Percentiles rank a stretch among this genome's conserved stretches.
Evolutionary conservation across 495 filamentous ascomycete genomes (phyloP).

Genomic region (Tuber umbilicatum): DNA sequence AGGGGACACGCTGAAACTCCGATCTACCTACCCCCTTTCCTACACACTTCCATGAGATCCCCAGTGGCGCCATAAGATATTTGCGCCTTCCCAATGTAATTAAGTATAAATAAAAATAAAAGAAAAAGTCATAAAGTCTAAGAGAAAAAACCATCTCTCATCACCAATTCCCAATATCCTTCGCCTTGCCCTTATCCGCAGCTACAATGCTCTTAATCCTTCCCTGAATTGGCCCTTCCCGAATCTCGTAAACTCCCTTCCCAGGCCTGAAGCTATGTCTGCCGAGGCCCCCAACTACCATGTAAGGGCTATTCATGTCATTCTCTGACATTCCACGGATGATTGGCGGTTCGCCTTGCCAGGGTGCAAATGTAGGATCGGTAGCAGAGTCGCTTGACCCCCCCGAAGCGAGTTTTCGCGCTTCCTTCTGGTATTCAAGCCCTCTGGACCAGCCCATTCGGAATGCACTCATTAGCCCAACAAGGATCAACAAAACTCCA

Average conservation of each 20-base stretch:
- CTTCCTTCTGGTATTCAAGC: conserved; percentile 15
- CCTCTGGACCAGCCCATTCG: conserved; percentile 31
- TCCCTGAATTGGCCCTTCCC: neutral
- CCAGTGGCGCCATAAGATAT: neutral
- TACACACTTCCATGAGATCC: conserved; percentile 8
- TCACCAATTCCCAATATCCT: conserved; percentile 22
- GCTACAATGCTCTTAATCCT: neutral
- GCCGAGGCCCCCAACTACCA: conserved; percentile 5
- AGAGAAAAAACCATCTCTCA: neutral
- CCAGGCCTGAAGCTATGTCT: conserved; percentile 30
- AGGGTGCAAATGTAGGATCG: conserved; percentile 2
- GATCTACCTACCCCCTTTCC: conserved; percentile 16
- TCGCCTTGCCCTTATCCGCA: conserved; percentile 1
- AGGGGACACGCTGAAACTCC: neutral
- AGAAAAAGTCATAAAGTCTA: neutral
- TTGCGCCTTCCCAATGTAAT: neutral
- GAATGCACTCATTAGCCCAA: conserved; percentile 34
- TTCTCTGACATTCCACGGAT: conserved; percentile 16
- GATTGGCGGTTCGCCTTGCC: conserved; percentile 15
- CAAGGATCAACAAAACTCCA: conserved; percentile 21
- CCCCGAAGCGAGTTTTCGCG: neutral
- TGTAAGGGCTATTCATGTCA: conserved; percentile 6
- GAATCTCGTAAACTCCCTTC: conserved; percentile 30
- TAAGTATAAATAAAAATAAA: neutral
- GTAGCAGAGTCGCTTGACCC: neutral